phyloP scores from a whole-genome alignment of 768 basidiomycete species.

The Boletus subcaerulescens region DNA sequence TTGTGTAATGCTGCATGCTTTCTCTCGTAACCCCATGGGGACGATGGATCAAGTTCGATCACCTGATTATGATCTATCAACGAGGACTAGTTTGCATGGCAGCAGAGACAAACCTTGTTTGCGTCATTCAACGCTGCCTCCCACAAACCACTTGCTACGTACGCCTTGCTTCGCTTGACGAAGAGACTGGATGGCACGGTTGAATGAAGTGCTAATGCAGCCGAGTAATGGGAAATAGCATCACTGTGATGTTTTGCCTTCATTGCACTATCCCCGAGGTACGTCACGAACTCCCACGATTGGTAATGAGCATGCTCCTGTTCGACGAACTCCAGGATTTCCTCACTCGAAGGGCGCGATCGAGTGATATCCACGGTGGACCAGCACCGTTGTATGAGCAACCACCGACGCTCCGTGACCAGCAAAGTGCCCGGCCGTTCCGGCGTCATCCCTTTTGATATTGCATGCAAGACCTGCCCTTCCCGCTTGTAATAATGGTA shows the following conservation, averaged over 20 bases:
- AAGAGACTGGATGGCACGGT: too few species aligned
- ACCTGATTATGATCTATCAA: not conserved
- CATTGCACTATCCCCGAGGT: too few species aligned
- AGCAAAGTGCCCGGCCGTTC: not conserved
- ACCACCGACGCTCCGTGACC: constrained; percentile 10
- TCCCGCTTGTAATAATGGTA: constrained; percentile 1
- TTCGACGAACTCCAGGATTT: constrained; percentile 15
- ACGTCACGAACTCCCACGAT: too few species aligned
- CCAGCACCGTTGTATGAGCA: constrained; percentile 15
- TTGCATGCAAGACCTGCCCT: constrained; percentile 8
- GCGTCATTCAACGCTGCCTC: not conserved
- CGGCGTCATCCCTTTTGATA: constrained; percentile 4
- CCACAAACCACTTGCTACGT: not conserved
- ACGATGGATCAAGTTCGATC: too few species aligned
- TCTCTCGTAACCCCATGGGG: too few species aligned
- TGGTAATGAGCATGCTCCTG: not conserved
- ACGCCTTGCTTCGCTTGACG: not conserved
- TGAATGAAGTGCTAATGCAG: too few species aligned
- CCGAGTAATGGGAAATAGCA: too few species aligned
- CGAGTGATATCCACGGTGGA: constrained; percentile 3
- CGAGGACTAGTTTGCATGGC: too few species aligned
- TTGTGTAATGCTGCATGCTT: too few species aligned
- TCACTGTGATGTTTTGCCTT: too few species aligned
- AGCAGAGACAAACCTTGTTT: not conserved
- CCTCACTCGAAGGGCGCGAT: constrained; percentile 28